phyloP scores from a whole-genome alignment of 208 protist genomes.

The Zelonia costaricensis region DNA sequence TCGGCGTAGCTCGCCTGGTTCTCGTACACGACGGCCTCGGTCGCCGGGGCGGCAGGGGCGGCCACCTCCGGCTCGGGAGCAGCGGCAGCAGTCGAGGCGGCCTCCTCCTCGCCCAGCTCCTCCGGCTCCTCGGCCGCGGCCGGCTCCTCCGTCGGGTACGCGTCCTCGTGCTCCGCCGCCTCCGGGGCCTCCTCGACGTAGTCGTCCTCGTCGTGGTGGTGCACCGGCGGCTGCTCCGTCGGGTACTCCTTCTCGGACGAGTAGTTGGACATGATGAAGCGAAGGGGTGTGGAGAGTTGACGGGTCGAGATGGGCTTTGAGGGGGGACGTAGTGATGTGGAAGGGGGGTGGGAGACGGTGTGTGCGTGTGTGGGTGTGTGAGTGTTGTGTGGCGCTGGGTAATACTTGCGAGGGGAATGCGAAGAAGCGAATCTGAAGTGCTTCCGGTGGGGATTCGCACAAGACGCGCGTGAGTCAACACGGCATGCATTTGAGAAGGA shows the following conservation, averaged over 20 bases:
- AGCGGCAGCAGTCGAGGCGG: not conserved
- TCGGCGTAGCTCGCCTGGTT: too few species aligned
- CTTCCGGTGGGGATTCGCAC: too few species aligned
- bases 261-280: not conserved
- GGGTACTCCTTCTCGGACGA: conserved; percentile 5
- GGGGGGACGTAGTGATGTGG: too few species aligned
- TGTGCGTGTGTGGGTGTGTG: too few species aligned
- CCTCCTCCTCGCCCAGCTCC: not conserved
- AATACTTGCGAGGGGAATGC: not conserved
- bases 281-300: too few species aligned
- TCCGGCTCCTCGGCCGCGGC: not conserved
- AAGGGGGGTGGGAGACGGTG: not conserved
- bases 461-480: too few species aligned
- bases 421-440: not conserved
- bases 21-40: not conserved
- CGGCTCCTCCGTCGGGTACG: not conserved
- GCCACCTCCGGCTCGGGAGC: not conserved
- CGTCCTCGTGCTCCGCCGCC: not conserved
- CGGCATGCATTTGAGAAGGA: too few species aligned
- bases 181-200: not conserved
- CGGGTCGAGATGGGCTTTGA: too few species aligned
- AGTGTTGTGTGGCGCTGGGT: not conserved
- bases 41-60: too few species aligned
- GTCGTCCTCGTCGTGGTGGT: not conserved
- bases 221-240: not conserved